Base-by-base conservation (phyloP, 1,139 yeast species). In the Lipomyces yarrowii region DNA sequence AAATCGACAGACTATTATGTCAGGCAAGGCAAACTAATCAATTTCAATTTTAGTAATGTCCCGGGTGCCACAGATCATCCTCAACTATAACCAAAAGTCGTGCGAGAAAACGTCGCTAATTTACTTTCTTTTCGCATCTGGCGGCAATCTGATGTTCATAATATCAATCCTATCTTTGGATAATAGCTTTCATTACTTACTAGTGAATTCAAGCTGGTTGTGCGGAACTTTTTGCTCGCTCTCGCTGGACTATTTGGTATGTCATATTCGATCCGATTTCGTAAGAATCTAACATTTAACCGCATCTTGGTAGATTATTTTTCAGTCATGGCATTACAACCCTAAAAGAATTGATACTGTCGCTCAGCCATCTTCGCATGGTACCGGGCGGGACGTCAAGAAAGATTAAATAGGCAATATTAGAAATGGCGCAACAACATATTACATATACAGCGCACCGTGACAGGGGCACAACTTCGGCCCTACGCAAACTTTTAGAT, bases 171-270 rank as follows among this genome's bases (percentile, higher is more conserved):
- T 90, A 62, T 83, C 88, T 57, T 53, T 62, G 10, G 89, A 89
- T 69, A 81, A 86, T 64, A 86, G 88, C 67, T 81, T 83, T 76
- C 79, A 83, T 59, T 90, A 90, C 78, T 74, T 90, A 56, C 74
- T 82, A 69, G 80, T 88, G 70, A 89, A 90, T 77, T 66, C 73
- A 15, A 89, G 96, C 30, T 94, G 99, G 99, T 82, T 94, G 64
- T 87, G 93, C 1, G 99, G 99, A 0, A 88, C 96, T 51, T 83
- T 89, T 60, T 98, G 98, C 13, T 93, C 99, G 6, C 81, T 94
- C 71, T 80, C 84, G 3, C 83, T 93, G 78, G 99, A 94, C 77
- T 88, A 91, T 71, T 82, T 89, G 59, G 94, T 94, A 32, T 91
- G 94, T 74, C 77, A 46, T 11, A n/a, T 39, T 10, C n/a, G 39